Percentiles rank a stretch among this genome's conserved stretches.
These are phyloP conservation scores for Fragaria vesca DNA, from an alignment of 306 rosid genomes.

Conservation along the genomic window DNA sequence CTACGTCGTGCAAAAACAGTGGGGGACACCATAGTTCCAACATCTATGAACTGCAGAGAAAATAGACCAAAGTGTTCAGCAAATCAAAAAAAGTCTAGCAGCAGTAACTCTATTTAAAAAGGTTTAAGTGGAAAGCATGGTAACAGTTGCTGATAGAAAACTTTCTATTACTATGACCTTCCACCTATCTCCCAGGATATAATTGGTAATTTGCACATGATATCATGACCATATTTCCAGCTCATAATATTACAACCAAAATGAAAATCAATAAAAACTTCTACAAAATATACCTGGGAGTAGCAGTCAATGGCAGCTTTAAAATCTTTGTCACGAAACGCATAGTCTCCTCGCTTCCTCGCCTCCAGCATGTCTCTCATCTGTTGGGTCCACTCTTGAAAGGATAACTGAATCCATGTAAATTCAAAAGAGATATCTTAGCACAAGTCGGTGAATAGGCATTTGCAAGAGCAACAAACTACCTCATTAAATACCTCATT, in stretches of 20 bases:
- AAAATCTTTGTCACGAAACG: slow-evolving; percentile 89
- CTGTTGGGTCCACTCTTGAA: slow-evolving; percentile 99
- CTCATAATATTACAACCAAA: background rate
- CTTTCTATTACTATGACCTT: background rate
- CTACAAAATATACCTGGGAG: slow-evolving; percentile 66
- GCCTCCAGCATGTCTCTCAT: slow-evolving; percentile 97
- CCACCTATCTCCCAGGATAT: background rate
- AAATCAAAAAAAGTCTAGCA: background rate
- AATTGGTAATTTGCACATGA: background rate
- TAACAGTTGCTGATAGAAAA: background rate
- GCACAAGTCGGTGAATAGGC: slow-evolving; percentile 13
- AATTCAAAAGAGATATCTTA: slow-evolving; percentile 30
- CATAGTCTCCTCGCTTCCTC: slow-evolving; percentile 89
- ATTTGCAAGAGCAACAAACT: slow-evolving; percentile 19
- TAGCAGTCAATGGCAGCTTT: slow-evolving; percentile 86
- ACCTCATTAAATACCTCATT: slow-evolving; percentile 94
- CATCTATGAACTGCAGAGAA: slow-evolving; percentile 74
- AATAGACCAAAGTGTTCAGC: background rate
- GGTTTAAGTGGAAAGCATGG: background rate
- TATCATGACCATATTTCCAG: background rate
- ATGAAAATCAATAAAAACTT: background rate
- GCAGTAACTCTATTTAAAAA: background rate
- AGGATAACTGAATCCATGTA: slow-evolving; percentile 71
- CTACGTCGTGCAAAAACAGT: slow-evolving; percentile 95
- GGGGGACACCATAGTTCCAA: slow-evolving; percentile 91